Evolutionary conservation across 2,329 filamentous ascomycete species (phyloP).

Genomic region (Aspergillus flavus): DNA sequence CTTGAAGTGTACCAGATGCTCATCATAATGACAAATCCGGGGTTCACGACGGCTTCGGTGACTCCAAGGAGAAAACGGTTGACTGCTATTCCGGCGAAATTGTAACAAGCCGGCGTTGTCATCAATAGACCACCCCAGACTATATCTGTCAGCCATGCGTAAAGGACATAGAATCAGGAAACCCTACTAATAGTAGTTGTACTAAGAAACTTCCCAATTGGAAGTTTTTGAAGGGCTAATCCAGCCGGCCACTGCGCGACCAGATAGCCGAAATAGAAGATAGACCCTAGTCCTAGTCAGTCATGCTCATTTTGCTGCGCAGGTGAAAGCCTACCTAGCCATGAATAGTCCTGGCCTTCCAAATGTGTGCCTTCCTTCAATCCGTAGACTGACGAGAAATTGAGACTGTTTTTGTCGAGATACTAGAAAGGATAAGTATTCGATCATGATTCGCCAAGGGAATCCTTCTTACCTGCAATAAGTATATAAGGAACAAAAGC

Average conservation of each 20-base stretch:
- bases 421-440: slow-evolving; percentile 20
- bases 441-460: neutral
- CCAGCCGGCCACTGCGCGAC: slow-evolving; percentile 50
- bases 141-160: slow-evolving; percentile 11
- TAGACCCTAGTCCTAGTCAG: slow-evolving; percentile 35
- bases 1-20: slow-evolving; percentile 54
- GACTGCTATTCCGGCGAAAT: slow-evolving; percentile 48
- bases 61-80: slow-evolving; percentile 52
- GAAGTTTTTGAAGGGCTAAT: slow-evolving; percentile 48
- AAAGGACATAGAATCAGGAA: rapidly evolving
- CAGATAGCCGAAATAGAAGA: slow-evolving; percentile 56
- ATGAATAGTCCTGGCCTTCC: slow-evolving; percentile 30
- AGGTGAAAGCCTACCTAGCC: slow-evolving; percentile 23
- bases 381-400: slow-evolving; percentile 36
- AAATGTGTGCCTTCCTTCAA: slow-evolving; percentile 31
- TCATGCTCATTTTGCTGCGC: neutral
- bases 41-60: slow-evolving; percentile 53
- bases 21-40: slow-evolving; percentile 55
- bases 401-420: slow-evolving; percentile 61
- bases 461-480: slow-evolving; percentile 54
- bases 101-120: slow-evolving; percentile 46
- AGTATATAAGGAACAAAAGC: slow-evolving; percentile 60
- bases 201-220: slow-evolving; percentile 50
- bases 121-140: slow-evolving; percentile 51
- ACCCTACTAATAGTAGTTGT: slow-evolving; percentile 38